Conservation (phyloP, 345 rosid genomes). For the Fremontodendron californicum region DNA sequence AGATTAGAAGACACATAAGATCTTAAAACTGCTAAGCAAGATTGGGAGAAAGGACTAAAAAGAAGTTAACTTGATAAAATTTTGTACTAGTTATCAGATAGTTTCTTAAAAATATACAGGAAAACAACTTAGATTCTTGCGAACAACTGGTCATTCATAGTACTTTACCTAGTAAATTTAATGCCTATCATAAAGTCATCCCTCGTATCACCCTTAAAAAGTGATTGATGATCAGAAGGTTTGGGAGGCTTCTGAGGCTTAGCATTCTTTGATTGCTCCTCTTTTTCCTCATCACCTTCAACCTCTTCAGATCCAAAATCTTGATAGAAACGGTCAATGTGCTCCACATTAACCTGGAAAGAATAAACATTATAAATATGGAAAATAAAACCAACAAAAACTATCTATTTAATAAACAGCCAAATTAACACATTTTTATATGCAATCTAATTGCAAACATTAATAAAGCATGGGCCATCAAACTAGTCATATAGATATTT, state of each 20-base stretch:
- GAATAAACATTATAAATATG: conserved; percentile 7
- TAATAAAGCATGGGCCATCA: background rate
- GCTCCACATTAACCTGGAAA: conserved; percentile 75
- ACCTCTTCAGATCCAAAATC: conserved; percentile 73
- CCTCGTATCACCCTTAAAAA: conserved; percentile 67
- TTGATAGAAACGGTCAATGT: conserved; percentile 61
- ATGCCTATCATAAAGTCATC: conserved; percentile 87
- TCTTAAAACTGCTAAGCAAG: background rate
- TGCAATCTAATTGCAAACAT: background rate
- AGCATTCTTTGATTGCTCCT: conserved; percentile 22
- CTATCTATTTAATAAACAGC: background rate
- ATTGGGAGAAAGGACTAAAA: background rate
- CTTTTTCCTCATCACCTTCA: conserved; percentile 31
- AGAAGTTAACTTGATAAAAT: background rate
- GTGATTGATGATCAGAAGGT: conserved; percentile 78
- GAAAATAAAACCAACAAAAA: conserved; percentile 8
- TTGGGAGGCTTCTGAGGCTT: conserved; percentile 53
- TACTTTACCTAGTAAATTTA: conserved; percentile 75
- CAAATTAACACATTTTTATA: background rate
- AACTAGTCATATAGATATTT: background rate
- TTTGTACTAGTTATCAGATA: background rate
- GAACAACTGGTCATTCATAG: background rate
- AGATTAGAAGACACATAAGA: background rate
- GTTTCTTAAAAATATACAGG: background rate
- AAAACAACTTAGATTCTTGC: background rate